These are phyloP conservation scores for Fusarium sp. DNA, from an alignment of 2,329 filamentous ascomycete genomes.

Conservation along the genomic window DNA sequence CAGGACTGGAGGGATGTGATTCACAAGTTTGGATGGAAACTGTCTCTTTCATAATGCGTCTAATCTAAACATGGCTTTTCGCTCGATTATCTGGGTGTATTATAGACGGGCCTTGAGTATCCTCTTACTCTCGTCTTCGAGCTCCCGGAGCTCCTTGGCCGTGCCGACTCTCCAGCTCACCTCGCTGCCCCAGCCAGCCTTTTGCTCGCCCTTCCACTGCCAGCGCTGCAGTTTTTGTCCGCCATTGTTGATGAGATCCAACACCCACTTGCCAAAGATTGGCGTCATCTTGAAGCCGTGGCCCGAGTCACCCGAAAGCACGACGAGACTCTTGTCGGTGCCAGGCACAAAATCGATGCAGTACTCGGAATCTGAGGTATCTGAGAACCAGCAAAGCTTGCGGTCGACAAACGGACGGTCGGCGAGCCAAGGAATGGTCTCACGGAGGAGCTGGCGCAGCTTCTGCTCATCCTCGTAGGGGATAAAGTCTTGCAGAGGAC, in stretches of 20 bases:
- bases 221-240: conserved; percentile 18
- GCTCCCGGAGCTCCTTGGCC: conserved; percentile 12
- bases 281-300: conserved; percentile 28
- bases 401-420: conserved; percentile 30
- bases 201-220: conserved; percentile 11
- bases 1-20: conserved; percentile 46
- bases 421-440: conserved; percentile 27
- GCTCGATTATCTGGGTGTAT: background rate
- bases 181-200: conserved; percentile 17
- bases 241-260: conserved; percentile 9
- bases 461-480: conserved; percentile 19
- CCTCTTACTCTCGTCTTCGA: conserved; percentile 20
- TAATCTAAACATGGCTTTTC: background rate
- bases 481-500: conserved; percentile 19
- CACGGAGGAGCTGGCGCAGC: conserved; percentile 18
- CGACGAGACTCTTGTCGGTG: conserved; percentile 15
- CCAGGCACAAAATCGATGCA: conserved; percentile 21
- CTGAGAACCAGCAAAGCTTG: conserved; percentile 24
- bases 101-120: conserved; percentile 18
- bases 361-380: conserved; percentile 19
- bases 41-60: conserved; percentile 30
- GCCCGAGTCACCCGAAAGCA: conserved; percentile 12
- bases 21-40: conserved; percentile 47
- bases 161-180: conserved; percentile 28
- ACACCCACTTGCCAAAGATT: conserved; percentile 14